Evolutionary conservation across 306 rosid genomes (phyloP), one percentile per base, ranked within the genome.

Genomic region (Vigna unguiculata): DNA sequence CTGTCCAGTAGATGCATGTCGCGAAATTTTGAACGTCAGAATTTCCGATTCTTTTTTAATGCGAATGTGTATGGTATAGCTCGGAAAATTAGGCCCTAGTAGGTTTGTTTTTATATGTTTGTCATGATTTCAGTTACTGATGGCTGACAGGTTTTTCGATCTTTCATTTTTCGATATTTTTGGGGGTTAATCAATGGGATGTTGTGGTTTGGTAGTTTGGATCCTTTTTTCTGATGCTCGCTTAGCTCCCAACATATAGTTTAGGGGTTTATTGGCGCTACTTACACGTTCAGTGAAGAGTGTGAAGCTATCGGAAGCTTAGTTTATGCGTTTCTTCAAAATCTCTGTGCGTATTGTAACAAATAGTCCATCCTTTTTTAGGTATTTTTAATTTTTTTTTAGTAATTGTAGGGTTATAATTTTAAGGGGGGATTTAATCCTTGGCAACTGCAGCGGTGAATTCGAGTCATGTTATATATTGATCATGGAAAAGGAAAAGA

Each of bases 91-190:
- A 15, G 53, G 52, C 13, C 4, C 72, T 30, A 66, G 19, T 52
- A 69, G 62, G 55, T 54, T 57, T 36, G 36, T 36, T 70, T 65
- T 65, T 79, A 84, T 88, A 88, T 88, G 78, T 12, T 7, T 41
- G 69, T 72, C 71, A 13, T 40, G 52, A n/a, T 40, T 76, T 64
- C 15, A 28, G 32, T 64, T 40, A 52, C 43, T 52, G 77, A 64
- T 73, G 12, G 54, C 36, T 53, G 80, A 15, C 49, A 30, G 41
- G 21, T 63, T 62, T 57, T 19, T 86, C 57, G 80, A 83, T 72
- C 64, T 71, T 63, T 49, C 11, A 19, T 34, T 49, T 72, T 74
- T 53, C 34, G n/a, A 10, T 22, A 17, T 30, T 76, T 28, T 24
- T 53, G 61, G 9, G 57, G 60, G 24, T 62, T 76, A 15, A 52